Conservation (phyloP, 805 yeast species). For the Yamadazyma sp. region DNA sequence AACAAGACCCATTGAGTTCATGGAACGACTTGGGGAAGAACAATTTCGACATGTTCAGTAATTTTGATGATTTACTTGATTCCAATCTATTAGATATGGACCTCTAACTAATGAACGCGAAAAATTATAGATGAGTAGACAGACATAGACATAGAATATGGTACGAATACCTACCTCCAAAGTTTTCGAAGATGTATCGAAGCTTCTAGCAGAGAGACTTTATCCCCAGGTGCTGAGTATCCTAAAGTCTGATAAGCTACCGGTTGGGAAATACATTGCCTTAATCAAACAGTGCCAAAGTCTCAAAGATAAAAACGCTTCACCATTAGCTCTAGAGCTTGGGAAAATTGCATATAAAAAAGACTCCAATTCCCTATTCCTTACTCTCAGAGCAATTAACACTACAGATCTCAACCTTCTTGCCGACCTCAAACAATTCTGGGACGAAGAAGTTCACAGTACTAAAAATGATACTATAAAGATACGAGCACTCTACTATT, state of each 20-base stretch:
- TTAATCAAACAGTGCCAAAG: neutral
- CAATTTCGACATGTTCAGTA: conserved; percentile 17
- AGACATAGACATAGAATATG: too few relatives aligned
- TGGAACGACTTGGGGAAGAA: conserved; percentile 13
- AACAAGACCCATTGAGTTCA: conserved; percentile 9
- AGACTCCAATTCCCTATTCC: neutral
- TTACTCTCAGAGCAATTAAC: neutral
- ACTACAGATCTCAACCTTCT: neutral
- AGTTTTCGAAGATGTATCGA: too few relatives aligned
- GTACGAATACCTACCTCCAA: too few relatives aligned
- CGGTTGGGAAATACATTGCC: neutral
- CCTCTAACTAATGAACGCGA: too few relatives aligned
- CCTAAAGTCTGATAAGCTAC: too few relatives aligned
- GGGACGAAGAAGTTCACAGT: conserved; percentile 4
- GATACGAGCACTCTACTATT: conserved; percentile 18
- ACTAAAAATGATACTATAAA: neutral
- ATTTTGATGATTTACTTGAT: conserved; percentile 18
- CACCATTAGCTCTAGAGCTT: neutral
- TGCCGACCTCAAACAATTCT: conserved; percentile 6
- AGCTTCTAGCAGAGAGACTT: too few relatives aligned
- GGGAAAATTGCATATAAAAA: neutral
- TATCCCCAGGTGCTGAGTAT: too few relatives aligned
- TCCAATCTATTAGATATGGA: conserved; percentile 4
- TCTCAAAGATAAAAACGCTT: neutral
- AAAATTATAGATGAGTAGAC: too few relatives aligned